Conservation (phyloP, 331 rosid species). For the Malus hybrid region DNA sequence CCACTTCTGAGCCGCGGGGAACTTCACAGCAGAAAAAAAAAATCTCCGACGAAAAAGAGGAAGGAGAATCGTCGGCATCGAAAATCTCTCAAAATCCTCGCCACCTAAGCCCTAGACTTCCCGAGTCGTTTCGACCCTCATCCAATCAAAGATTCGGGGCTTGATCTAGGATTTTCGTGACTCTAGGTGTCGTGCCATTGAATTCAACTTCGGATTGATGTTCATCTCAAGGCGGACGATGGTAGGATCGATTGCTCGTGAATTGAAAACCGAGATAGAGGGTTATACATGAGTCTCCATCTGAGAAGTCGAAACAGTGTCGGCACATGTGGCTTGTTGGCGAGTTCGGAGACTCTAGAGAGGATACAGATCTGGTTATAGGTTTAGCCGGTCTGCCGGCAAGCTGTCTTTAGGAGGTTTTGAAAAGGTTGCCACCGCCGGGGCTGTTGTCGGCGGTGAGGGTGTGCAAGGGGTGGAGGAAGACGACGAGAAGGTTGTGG, state of each 20-base stretch:
- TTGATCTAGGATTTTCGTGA: slow-evolving; percentile 42
- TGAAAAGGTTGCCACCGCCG: slow-evolving; percentile 71
- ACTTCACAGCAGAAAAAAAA: neutral
- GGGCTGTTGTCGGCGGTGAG: slow-evolving; percentile 54
- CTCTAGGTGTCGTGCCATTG: slow-evolving; percentile 44
- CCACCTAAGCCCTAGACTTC: slow-evolving; percentile 46
- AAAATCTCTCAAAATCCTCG: neutral
- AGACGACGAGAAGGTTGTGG: too few species aligned
- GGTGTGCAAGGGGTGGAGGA: too few species aligned
- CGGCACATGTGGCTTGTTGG: slow-evolving; percentile 97
- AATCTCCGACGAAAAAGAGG: neutral
- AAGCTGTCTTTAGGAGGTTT: slow-evolving; percentile 58
- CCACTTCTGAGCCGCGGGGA: neutral
- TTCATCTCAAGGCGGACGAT: slow-evolving; percentile 49
- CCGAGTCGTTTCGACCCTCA: neutral
- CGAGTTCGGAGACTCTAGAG: slow-evolving; percentile 7
- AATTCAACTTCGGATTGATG: slow-evolving; percentile 81
- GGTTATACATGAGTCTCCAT: slow-evolving; percentile 88
- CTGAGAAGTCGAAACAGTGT: slow-evolving; percentile 75
- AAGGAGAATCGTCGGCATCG: neutral
- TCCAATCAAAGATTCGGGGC: slow-evolving; percentile 41
- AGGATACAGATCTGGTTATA: slow-evolving; percentile 28
- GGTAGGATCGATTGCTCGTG: slow-evolving; percentile 50
- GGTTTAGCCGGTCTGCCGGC: slow-evolving; percentile 49
- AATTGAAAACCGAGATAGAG: slow-evolving; percentile 50